Evolutionary conservation across 495 filamentous ascomycete genomes (phyloP), one percentile per base, ranked within the genome.

Genomic region (Tuber magnatum): DNA sequence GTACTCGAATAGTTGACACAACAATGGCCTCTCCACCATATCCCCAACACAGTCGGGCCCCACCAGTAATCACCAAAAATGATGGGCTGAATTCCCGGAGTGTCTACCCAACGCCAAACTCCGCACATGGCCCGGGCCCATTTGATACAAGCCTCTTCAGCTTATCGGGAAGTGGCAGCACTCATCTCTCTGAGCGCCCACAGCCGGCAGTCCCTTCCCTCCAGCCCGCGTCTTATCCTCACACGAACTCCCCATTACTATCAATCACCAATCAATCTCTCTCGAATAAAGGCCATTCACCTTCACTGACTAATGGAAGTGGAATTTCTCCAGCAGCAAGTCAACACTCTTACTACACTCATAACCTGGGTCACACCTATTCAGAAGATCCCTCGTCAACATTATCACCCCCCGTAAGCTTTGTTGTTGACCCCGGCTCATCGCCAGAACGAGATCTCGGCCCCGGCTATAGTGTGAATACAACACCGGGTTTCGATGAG

Each of bases 401-500:
- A 35, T 18, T 65, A 65, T 65, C 56, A 35, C 56, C 56, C 56
- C 56, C 56, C 28, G 56, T 65, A 35, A 65, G 56, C 56, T 65
- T 65, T 65, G 28, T 65, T 18, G 28, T 65, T 65, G 56, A 65
- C 28, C 56, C 28, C 18, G 56, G 56, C 56, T 65, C 56, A 65
- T 65, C 56, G 14, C 56, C 56, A 65, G 56, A 61, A 61, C 3
- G 51, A 61, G 51, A 28, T 28, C 51, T 28, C 10, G 51, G 56
- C 32, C 28, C 56, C 28, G 73, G 80, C 18, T 80, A 73, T 46
- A 74, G 74, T 20, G 80, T 77, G 39, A 68, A 76, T 38, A 82
- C 80, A 32, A 82, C 80, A 18, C 80, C 80, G 12, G 72, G 81
- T 38, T 82, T 79, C 41, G 80, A 82, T 42, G 77, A 74, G 10